phyloP scores from a whole-genome alignment of 257 asterid genomes.

The Vinca minor region DNA sequence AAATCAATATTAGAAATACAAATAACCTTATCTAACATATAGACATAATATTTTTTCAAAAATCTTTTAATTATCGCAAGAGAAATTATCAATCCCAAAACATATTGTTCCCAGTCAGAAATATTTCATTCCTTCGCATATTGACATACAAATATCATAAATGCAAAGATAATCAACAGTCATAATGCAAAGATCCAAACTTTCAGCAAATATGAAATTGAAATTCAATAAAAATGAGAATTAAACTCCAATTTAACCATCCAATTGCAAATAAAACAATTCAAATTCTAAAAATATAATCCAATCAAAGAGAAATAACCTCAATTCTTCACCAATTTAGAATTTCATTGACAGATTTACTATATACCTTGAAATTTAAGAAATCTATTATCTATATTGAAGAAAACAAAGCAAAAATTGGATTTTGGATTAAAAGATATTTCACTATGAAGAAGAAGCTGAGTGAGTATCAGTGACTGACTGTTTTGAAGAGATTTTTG shows the following conservation, averaged over 20 bases:
- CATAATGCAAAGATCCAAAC: constrained; percentile 1
- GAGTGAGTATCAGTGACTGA: constrained; percentile 3
- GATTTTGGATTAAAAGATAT: not conserved
- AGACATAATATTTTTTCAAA: not conserved
- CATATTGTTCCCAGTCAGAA: no score
- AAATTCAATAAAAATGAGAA: constrained; percentile 1
- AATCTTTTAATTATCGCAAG: no score
- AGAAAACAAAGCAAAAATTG: not conserved
- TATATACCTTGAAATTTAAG: constrained; percentile 7
- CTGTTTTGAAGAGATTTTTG: constrained; percentile 1
- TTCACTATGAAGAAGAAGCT: constrained; percentile 2
- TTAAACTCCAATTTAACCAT: constrained; percentile 3
- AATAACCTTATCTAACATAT: not conserved
- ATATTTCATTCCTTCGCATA: no score
- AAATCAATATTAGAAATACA: not conserved
- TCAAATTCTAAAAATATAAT: not conserved
- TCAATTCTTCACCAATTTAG: constrained; percentile 1
- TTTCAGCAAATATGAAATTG: not conserved
- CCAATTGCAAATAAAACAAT: not conserved
- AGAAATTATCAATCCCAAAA: no score
- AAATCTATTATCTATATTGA: not conserved
- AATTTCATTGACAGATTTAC: not conserved
- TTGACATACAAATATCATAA: no score
- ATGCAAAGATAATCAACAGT: no score
- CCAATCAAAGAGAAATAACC: not conserved